Conservation (phyloP, 2,329 filamentous ascomycete genomes). For the Sporothrix schenckii region DNA sequence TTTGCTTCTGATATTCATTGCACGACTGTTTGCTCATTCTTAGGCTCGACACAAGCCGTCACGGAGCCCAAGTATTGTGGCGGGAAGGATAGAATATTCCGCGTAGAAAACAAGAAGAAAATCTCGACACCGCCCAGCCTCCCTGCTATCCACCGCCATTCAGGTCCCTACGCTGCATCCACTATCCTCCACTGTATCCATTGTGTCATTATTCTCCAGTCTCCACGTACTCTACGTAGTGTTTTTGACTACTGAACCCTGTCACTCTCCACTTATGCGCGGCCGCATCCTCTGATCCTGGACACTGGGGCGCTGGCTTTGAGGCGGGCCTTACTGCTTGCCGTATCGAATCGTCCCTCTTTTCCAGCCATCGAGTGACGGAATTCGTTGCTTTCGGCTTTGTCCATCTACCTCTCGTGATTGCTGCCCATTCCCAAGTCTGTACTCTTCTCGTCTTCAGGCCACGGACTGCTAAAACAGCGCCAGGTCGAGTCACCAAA, state of each 20-base stretch:
- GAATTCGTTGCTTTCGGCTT: background rate
- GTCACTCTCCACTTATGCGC: slow-evolving; percentile 13
- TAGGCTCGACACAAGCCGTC: background rate
- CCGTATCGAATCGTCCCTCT: too few species aligned
- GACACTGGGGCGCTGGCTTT: background rate
- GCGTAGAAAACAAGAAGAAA: background rate
- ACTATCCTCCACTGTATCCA: slow-evolving; percentile 8
- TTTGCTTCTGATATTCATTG: slow-evolving; percentile 3
- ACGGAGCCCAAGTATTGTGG: background rate
- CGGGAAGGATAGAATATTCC: background rate
- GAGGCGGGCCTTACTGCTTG: background rate
- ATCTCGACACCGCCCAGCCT: slow-evolving; percentile 23
- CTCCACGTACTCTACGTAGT: background rate
- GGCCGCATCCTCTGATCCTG: slow-evolving; percentile 7
- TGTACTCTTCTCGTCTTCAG: background rate
- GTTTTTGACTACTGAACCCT: background rate
- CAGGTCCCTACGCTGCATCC: background rate
- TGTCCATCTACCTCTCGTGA: background rate
- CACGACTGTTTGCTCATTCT: background rate
- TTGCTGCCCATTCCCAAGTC: background rate
- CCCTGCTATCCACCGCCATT: slow-evolving; percentile 19
- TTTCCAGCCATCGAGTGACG: slow-evolving; percentile 17
- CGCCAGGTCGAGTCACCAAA: background rate
- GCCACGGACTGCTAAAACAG: slow-evolving; percentile 3
- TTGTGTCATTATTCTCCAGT: background rate